Conservation (phyloP, 179 eudicot genomes). For the Amaranthus tricolor region DNA sequence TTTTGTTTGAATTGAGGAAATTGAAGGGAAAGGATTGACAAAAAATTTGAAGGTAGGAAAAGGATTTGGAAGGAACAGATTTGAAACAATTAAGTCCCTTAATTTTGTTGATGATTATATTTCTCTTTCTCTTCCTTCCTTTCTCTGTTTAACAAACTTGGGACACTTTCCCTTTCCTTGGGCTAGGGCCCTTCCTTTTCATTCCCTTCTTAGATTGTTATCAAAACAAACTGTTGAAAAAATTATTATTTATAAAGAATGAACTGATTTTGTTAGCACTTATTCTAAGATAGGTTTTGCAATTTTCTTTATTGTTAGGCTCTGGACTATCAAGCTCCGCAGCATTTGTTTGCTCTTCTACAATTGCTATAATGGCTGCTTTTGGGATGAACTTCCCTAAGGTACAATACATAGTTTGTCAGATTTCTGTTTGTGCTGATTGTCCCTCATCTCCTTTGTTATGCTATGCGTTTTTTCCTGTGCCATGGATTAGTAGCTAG, state of each 20-base stretch:
- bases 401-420: conserved; percentile 36
- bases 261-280: background rate
- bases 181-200: too few species aligned
- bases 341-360: conserved; percentile 95
- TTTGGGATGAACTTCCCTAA: conserved; percentile 67
- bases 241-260: background rate
- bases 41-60: too few species aligned
- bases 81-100: too few species aligned
- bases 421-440: background rate
- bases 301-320: conserved; percentile 39
- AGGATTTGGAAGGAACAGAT: too few species aligned
- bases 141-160: too few species aligned
- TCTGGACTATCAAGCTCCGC: conserved; percentile 98
- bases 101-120: too few species aligned
- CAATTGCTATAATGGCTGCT: conserved; percentile 91
- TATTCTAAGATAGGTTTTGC: conserved; percentile 4
- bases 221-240: background rate
- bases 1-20: too few species aligned
- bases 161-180: too few species aligned
- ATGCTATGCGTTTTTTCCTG: background rate
- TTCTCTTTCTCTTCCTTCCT: too few species aligned
- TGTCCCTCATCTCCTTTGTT: background rate
- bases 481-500: background rate
- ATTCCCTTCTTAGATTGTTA: too few species aligned
- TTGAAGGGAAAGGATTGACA: too few species aligned